phyloP scores from a whole-genome alignment of 805 yeast species.

The Lachancea sp. region DNA sequence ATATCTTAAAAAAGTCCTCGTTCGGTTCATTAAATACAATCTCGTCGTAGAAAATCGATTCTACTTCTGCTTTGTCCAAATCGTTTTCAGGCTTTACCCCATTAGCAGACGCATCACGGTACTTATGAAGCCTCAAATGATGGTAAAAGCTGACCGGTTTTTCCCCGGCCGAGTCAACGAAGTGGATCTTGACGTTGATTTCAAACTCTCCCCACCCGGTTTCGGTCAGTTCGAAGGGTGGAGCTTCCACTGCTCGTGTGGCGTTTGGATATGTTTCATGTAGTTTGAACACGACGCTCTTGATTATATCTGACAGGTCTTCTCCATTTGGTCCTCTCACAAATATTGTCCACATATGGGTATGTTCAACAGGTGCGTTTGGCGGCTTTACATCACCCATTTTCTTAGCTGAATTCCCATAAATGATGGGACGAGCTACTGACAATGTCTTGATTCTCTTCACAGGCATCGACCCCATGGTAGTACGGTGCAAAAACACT shows the following conservation, averaged over 20 bases:
- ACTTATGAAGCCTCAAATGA: constrained; percentile 88
- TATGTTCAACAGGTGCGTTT: constrained; percentile 78
- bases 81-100: constrained; percentile 8
- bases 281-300: constrained; percentile 86
- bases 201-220: constrained; percentile 99
- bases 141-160: constrained; percentile 82
- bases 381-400: constrained; percentile 49
- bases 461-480: constrained; percentile 12
- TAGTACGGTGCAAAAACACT: too few species aligned
- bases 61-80: constrained; percentile 39
- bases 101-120: constrained; percentile 36
- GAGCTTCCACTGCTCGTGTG: constrained; percentile 76
- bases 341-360: constrained; percentile 94
- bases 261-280: constrained; percentile 92
- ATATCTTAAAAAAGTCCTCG: constrained; percentile 71
- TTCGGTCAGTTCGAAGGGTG: constrained; percentile 93
- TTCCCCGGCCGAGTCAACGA: constrained; percentile 80
- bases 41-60: constrained; percentile 74
- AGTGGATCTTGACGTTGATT: constrained; percentile 77
- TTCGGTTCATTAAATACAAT: constrained; percentile 94
- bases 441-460: constrained; percentile 48
- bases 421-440: constrained; percentile 69
- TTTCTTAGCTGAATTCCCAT: constrained; percentile 76
- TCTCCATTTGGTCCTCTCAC: constrained; percentile 73
- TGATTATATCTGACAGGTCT: constrained; percentile 74